phyloP scores from a whole-genome alignment of 306 rosid species.

The Quercus engelmannii region DNA sequence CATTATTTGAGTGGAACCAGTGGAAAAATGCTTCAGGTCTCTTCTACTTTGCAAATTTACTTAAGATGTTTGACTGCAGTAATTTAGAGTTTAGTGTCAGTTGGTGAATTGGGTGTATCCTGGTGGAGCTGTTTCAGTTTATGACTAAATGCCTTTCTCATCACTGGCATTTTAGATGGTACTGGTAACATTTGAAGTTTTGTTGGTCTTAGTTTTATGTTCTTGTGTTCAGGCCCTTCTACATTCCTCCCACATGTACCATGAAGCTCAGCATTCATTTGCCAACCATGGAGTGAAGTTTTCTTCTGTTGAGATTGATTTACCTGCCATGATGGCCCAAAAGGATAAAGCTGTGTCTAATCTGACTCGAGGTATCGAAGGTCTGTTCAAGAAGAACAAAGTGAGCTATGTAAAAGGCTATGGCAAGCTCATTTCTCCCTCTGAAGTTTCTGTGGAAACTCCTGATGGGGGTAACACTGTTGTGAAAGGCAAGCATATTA shows the following conservation, averaged over 20 bases:
- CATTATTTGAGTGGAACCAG: too few relatives aligned
- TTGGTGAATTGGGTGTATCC: background rate
- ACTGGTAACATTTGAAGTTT: background rate
- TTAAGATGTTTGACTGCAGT: too few relatives aligned
- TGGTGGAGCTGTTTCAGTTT: background rate
- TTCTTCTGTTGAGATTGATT: conserved; percentile 82
- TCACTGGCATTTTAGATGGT: background rate
- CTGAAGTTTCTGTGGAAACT: conserved; percentile 85
- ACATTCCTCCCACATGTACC: conserved; percentile 96
- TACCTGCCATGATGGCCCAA: conserved; percentile 91
- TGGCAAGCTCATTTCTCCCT: conserved; percentile 78
- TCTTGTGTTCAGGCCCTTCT: conserved; percentile 71
- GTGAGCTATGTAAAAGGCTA: conserved; percentile 93
- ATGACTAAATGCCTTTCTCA: background rate
- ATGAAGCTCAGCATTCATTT: conserved; percentile 91
- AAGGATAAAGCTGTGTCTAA: conserved; percentile 85
- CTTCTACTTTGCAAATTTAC: too few relatives aligned
- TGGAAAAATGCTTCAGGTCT: too few relatives aligned
- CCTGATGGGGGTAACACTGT: conserved; percentile 66
- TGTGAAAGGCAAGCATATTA: conserved; percentile 84
- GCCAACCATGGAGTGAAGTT: conserved; percentile 77
- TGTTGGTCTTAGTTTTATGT: background rate
- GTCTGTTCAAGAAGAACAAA: conserved; percentile 95
- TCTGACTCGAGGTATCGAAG: conserved; percentile 92
- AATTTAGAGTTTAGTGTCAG: too few relatives aligned